phyloP scores from a whole-genome alignment of 495 filamentous ascomycete species.

The Aspergillus taichungensis region DNA sequence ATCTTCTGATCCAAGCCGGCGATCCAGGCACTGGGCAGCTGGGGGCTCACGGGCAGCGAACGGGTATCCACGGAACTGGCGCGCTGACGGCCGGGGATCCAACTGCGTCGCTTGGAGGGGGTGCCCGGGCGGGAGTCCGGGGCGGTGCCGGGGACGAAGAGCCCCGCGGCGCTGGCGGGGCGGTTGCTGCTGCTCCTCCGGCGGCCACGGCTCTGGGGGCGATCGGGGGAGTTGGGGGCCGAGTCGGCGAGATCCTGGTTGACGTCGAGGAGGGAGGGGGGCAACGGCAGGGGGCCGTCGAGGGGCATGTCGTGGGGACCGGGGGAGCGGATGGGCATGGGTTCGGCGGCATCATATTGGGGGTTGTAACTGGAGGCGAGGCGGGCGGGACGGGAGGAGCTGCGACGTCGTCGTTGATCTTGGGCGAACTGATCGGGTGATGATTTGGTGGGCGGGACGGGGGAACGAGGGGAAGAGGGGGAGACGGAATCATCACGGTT shows the following conservation, averaged over 20 bases:
- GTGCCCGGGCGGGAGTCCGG: constrained; percentile 34
- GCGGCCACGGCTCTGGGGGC: constrained; percentile 34
- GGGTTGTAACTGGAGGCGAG: constrained; percentile 29
- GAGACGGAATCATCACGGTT: constrained; percentile 20
- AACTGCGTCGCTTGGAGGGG: constrained; percentile 42
- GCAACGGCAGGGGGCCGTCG: constrained; percentile 30
- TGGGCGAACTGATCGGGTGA: constrained; percentile 18
- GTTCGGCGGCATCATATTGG: constrained; percentile 19
- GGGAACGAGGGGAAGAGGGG: constrained; percentile 19
- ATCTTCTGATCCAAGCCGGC: constrained; percentile 47
- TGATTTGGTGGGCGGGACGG: constrained; percentile 15
- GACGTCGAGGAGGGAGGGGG: constrained; percentile 34
- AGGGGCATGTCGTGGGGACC: constrained; percentile 24
- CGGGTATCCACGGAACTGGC: constrained; percentile 28
- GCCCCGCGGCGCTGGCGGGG: constrained; percentile 28
- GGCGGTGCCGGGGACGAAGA: constrained; percentile 28
- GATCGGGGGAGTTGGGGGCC: constrained; percentile 23
- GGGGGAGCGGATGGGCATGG: constrained; percentile 11
- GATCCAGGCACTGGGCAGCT: constrained; percentile 50
- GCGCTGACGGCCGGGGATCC: constrained; percentile 42
- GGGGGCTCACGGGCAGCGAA: constrained; percentile 5
- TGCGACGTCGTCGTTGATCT: constrained; percentile 23
- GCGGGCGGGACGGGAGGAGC: constrained; percentile 29
- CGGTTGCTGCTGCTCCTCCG: constrained; percentile 21
- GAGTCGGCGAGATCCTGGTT: constrained; percentile 35